A percentile compares a stretch with the other conserved stretches of the same genome.
phyloP scores from a whole-genome alignment of 305 asterid genomes.

The Solanum hybrid region DNA sequence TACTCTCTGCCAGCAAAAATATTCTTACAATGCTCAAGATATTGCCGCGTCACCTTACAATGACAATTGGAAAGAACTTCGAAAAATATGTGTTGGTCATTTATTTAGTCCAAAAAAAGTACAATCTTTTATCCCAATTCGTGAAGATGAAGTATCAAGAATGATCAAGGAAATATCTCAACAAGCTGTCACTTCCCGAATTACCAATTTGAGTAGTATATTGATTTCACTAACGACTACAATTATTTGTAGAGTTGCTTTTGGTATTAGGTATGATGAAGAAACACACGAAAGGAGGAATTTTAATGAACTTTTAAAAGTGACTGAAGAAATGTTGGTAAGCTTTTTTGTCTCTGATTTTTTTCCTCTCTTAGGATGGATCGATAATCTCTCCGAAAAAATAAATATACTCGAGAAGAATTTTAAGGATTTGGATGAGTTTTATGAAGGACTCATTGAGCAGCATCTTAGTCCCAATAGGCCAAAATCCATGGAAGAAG shows the following conservation, averaged over 20 bases:
- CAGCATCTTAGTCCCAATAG: background rate
- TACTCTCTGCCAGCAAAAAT: background rate
- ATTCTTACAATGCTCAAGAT: background rate
- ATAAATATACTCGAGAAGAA: background rate
- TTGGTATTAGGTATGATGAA: background rate
- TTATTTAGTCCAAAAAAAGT: background rate
- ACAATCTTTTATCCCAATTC: background rate
- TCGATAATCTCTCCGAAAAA: background rate
- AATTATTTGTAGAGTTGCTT: background rate
- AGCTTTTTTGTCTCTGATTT: background rate
- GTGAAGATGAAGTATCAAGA: background rate
- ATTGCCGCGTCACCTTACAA: background rate
- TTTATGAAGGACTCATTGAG: background rate
- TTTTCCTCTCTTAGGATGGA: background rate
- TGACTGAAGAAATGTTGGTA: background rate
- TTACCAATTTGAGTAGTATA: background rate
- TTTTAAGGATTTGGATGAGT: background rate
- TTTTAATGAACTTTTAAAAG: background rate
- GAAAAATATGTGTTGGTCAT: background rate
- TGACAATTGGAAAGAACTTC: background rate
- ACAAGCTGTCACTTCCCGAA: background rate
- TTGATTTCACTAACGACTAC: background rate
- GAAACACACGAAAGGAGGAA: background rate
- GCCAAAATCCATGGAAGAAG: background rate
- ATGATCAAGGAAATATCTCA: background rate